Base-by-base conservation (phyloP, 257 asterid genomes). In the Linaria vulgaris region DNA sequence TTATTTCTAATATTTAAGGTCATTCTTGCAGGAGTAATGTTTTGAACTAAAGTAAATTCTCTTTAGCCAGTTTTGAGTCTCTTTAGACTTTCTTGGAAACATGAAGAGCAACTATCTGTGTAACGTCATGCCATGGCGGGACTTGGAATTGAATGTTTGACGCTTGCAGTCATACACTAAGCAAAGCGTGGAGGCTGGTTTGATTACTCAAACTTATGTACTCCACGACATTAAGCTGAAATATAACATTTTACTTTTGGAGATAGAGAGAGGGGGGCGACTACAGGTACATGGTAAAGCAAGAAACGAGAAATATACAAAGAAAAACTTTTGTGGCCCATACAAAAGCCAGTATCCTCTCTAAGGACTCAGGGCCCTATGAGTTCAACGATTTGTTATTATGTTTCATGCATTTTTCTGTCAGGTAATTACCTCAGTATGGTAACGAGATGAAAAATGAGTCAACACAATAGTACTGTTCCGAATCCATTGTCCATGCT, bases 371-470 rank as follows among this genome's bases (percentile, higher is more conserved):
- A 27, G 14, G 14, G 25, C 16, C 30, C 13, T 55, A 15, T 37
- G 41, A 55, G 1, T 11, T 53, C 59, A 31, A 13, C 38, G 9
- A 27, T 13, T 5, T 23, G 1, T 14, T 23, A 20, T 54, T n/a
- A 24, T 55, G 41, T 24, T 5, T n/a, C 41, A 55, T 11, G 10
- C 21, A 30, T 5, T n/a, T 23, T 25, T 23, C 31, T 17, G 45
- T 64, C 13, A 64, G 6, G 60, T 24, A n/a, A 68, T 74, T 83
- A 92, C 98, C 99, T 92, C 96, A 39, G 78, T 58, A 72, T 69
- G 80, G 78, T 89, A 89, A 71, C 97, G 99, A 64, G 99, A 70
- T 34, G 97, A 92, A 82, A 89, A 92, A 76, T 92, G 97, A 64
- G 96, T 82, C 85, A 92, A 72, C 43, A 92, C 78, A 22, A 92